Evolutionary conservation across 257 asterid genomes (phyloP), one percentile per base, ranked within the genome.

Genomic region (Solanum habrochaites): DNA sequence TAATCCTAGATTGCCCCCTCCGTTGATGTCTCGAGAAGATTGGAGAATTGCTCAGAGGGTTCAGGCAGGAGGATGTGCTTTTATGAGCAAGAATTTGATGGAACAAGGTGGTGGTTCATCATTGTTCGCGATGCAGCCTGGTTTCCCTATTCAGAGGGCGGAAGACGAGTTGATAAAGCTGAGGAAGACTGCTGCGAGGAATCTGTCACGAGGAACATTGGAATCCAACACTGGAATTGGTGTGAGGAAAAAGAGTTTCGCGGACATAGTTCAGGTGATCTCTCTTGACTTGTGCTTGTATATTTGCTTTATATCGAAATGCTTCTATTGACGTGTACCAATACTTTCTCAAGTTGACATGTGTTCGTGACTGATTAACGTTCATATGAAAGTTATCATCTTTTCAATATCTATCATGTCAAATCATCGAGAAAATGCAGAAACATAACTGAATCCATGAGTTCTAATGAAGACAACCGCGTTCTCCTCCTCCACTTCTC

Each of bases 1-100:
- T 56, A 96, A 96, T 83, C 99, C 99, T 14, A 94, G 99, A 77
- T 83, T 96, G 77, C 98, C 99, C 25, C 97, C 98, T 0, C 99
- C 99, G 1, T 85, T 93, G 86, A 37, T 96, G 84, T 96, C 99
- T 3, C 92, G 89, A 89, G 99, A 95, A 93, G 98, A 95, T 69
- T 96, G 99, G 98, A 87, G 93, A 47, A 89, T 93, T 13, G 97
- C 95, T 20, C 97, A 94, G 83, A 91, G 99, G 89, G 88, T 95
- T 27, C 91, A 94, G 87, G 93, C 92, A 7, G 92, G 94, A 20
- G 96, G 96, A 32, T 83, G 90, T 11, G 90, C 93, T 29, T 85
- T 88, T 88, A 87, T 58, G 89, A 88, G 71, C 87, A 90, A 69
- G 86, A 86, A 43, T 87, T 72, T 31, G 91, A 91, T 83, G 89